Evolutionary conservation across 176 grass and related monocot species (phyloP).

Genomic region (Oryza officinalis): DNA sequence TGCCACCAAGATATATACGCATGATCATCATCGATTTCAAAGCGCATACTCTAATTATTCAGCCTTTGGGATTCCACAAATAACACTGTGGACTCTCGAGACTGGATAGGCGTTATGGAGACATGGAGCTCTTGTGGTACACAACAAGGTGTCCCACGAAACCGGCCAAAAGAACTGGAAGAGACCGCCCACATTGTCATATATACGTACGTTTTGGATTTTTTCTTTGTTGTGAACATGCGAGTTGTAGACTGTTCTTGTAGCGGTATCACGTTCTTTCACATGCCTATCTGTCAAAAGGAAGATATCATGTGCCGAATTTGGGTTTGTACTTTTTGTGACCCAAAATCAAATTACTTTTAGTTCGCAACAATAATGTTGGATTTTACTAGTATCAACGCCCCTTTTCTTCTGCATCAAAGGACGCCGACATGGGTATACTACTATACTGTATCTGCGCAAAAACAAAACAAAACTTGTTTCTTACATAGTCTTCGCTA

Average conservation of each 20-base stretch:
- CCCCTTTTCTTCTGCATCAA: not conserved
- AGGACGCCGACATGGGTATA: too few relatives aligned
- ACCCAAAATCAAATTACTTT: not conserved
- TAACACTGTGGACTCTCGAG: not conserved
- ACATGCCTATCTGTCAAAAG: slow-evolving; percentile 12
- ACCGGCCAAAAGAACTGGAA: slow-evolving; percentile 22
- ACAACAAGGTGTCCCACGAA: not conserved
- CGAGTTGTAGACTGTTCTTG: not conserved
- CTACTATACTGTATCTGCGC: not conserved
- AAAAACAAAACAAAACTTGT: not conserved
- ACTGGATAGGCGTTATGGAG: not conserved
- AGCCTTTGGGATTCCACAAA: slow-evolving; percentile 7
- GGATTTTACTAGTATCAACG: not conserved
- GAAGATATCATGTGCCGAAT: not conserved
- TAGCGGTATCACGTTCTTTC: slow-evolving; percentile 13
- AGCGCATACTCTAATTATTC: not conserved
- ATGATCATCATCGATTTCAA: not conserved
- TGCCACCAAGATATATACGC: not conserved
- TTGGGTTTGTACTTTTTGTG: not conserved
- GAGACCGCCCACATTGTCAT: not conserved
- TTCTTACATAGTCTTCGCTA: not conserved
- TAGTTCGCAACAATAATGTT: not conserved
- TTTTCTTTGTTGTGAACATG: not conserved
- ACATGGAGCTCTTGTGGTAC: not conserved
- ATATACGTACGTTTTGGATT: not conserved